phyloP scores from a whole-genome alignment of 352 stramenopile species.

The Phytophthora cactorum region DNA sequence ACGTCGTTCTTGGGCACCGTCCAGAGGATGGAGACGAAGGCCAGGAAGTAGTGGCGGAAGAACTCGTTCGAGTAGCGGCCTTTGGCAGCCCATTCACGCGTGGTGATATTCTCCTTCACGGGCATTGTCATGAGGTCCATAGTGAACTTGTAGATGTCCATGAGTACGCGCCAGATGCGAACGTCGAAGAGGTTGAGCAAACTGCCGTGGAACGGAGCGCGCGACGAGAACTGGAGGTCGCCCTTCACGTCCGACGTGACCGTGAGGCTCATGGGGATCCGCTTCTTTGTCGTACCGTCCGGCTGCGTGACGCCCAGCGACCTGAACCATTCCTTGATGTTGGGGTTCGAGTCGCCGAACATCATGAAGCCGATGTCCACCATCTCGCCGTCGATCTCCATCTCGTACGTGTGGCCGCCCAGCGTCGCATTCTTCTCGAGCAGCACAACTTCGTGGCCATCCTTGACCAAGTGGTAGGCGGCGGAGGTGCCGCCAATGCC shows the following conservation, averaged over 20 bases:
- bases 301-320: constrained; percentile 83
- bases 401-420: constrained; percentile 86
- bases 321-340: constrained; percentile 92
- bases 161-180: constrained; percentile 84
- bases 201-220: constrained; percentile 70
- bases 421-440: constrained; percentile 85
- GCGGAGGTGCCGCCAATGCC: constrained; percentile 86
- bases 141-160: constrained; percentile 89
- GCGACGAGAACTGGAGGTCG: constrained; percentile 89
- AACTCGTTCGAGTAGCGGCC: constrained; percentile 84
- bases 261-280: constrained; percentile 89
- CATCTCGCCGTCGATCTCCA: constrained; percentile 87
- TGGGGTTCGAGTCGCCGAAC: constrained; percentile 91
- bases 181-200: constrained; percentile 73
- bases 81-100: constrained; percentile 73
- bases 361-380: constrained; percentile 92
- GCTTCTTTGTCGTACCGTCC: constrained; percentile 87
- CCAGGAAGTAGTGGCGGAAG: constrained; percentile 89
- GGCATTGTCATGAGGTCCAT: constrained; percentile 88
- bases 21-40: constrained; percentile 88
- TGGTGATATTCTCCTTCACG: constrained; percentile 76
- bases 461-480: constrained; percentile 84
- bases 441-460: constrained; percentile 83
- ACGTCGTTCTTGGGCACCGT: constrained; percentile 87
- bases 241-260: constrained; percentile 82